Percentiles rank a stretch among this genome's conserved stretches.
phyloP scores from a whole-genome alignment of 2,329 filamentous ascomycete species.

The Claviceps cyperi region DNA sequence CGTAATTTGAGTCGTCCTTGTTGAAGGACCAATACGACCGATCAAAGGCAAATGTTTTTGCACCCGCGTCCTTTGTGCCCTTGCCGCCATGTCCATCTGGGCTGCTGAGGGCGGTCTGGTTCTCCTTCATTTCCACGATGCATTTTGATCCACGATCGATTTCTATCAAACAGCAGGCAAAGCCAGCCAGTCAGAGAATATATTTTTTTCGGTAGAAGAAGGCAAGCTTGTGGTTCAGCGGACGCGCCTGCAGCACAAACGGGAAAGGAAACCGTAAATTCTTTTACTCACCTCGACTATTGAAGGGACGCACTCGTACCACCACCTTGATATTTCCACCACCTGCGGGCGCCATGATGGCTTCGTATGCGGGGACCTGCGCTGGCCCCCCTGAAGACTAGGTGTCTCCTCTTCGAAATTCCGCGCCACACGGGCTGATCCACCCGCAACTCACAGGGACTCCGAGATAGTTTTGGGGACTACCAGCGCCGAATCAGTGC shows the following conservation, averaged over 20 bases:
- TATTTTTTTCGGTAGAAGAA: conserved; percentile 23
- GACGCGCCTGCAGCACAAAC: background rate
- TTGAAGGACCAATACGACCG: conserved; percentile 97
- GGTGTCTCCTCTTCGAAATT: conserved; percentile 12
- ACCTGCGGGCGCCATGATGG: conserved; percentile 38
- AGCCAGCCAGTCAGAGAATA: background rate
- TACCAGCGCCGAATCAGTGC: background rate
- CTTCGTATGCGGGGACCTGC: conserved; percentile 20
- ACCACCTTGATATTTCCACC: conserved; percentile 99
- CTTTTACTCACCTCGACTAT: conserved; percentile 60
- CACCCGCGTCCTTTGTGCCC: conserved; percentile 51
- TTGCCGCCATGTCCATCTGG: conserved; percentile 52
- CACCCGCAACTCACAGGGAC: background rate
- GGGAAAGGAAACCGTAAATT: background rate
- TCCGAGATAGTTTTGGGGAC: background rate
- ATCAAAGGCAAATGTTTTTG: conserved; percentile 90
- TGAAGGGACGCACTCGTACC: conserved; percentile 91
- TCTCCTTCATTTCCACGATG: conserved; percentile 91
- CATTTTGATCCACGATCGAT: conserved; percentile 85
- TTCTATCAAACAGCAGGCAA: conserved; percentile 39
- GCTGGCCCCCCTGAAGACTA: conserved; percentile 19
- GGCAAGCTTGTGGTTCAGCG: conserved; percentile 16
- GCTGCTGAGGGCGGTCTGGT: conserved; percentile 73
- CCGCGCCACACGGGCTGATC: conserved; percentile 9
- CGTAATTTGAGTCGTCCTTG: conserved; percentile 65